Base-by-base conservation (phyloP, 495 filamentous ascomycete species). In the Haplographium delicatum region DNA sequence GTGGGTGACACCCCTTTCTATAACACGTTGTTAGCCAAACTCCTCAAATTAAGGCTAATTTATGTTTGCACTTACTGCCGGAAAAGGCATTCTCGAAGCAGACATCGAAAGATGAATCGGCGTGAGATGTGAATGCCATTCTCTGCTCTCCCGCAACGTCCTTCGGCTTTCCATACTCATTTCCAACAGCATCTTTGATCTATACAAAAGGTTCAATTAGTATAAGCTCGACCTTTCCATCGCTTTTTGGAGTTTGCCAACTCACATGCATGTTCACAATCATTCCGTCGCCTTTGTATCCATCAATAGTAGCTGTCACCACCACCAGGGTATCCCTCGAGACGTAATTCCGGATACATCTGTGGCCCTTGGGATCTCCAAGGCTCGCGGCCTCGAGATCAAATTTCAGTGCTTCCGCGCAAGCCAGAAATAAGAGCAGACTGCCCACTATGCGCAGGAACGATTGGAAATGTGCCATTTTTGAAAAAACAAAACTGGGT, bases 261-360 rank as follows among this genome's bases (percentile, higher is more conserved):
- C 90, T 54, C 79, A 97, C 93, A 68, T 95, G 87, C 80, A 97
- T 95, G 64, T 96, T 95, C 41, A 98, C 81, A 57, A 77, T 68
- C 80, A 95, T 90, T 9, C 93, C 93, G 74, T 97, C 93, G 35
- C 94, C 93, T 69, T 84, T 89, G 26, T 75, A 68, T 11, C 93
- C 93, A 64, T 82, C 76, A 11, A 95, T 80, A 45, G 83, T 95
- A 45, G 91, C 86, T 28, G 93, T 97, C n/a, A 98, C 93, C 5
- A 97, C 91, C n/a, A 98, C 93, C 51, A 98, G 74, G 47, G 91
- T 94, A 65, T 96, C 90, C 68, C 83, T 88, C 43, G 82, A 74
- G 48, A 96, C 91, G 65, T 96, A 97, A 71, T 98, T 98, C 60
- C 94, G 83, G 68, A 98, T 89, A 72, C 93, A 98, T 78, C 94